Evolutionary conservation across 805 yeast species (phyloP), one percentile per base, ranked within the genome.

Genomic region (Brettanomyces bruxellensis): DNA sequence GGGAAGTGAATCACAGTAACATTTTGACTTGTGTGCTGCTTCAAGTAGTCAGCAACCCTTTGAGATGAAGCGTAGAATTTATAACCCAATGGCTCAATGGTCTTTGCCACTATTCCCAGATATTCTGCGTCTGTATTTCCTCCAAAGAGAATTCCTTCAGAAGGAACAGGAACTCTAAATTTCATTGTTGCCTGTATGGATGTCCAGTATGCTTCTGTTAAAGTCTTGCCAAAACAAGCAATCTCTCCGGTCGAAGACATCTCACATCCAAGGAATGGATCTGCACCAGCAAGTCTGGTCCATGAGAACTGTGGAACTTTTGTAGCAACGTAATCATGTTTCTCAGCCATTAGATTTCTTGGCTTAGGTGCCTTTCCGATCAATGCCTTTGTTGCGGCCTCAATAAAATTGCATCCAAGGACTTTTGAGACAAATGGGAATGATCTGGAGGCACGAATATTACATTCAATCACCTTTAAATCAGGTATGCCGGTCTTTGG

Each of bases 221-320:
- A 66, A 66, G 87, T 83, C 51, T 73, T 73, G 57, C 99, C 99
- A 64, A 93, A 93, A 64, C 96, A 86, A 30, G 99, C 99, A 64
- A 93, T 86, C 71, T 93, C 99, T 68, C 99, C 99, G 45, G 99
- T 93, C 11, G 98, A 90, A 5, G 98, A 83, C 99, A 93, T 93
- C 72, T 93, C 99, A 55, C 93, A 99, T 53, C 99, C 99, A 62
- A 93, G 75, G 76, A 86, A 90, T 53, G 99, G 99, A 68, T 93
- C 99, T 44, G 99, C 99, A 55, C 99, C 99, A 18, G 98, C 97
- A 60, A 93, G 76, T 72, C 99, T 83, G 37, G 98, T 90, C 74
- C 93, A 93, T 6, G 98, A 91, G 70, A 93, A 93, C 72, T 93
- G 99, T 42, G 99, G 99, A 46, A 91, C 97, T 72, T 93, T 93